Evolutionary conservation across 2,329 filamentous ascomycete species (phyloP).

Genomic region (Cryphonectria nitschkei): DNA sequence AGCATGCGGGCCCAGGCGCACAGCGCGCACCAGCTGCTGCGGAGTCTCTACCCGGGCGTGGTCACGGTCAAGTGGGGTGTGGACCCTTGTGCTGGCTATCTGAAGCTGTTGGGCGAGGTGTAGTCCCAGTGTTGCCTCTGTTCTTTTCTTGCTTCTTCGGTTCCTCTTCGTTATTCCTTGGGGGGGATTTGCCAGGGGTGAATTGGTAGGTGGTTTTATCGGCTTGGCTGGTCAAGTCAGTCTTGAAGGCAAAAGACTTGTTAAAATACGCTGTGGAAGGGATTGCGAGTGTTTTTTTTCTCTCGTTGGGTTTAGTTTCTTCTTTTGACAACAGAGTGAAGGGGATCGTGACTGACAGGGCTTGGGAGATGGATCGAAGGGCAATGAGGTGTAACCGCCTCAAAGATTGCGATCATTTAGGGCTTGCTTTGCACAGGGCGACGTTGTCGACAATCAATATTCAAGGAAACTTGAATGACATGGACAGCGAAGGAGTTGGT

Average conservation of each 20-base stretch:
- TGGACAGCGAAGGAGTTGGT: not conserved
- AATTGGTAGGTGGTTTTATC: too few relatives aligned
- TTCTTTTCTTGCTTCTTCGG: not conserved
- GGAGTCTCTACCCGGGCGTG: not conserved
- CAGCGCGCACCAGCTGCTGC: not conserved
- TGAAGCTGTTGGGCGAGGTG: not conserved
- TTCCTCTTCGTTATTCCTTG: too few relatives aligned
- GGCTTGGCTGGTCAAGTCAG: too few relatives aligned
- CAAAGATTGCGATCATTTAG: not conserved
- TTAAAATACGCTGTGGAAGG: too few relatives aligned
- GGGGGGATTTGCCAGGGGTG: too few relatives aligned
- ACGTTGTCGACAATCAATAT: not conserved
- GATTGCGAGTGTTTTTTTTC: too few relatives aligned
- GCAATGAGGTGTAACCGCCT: not conserved
- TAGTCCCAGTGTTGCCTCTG: not conserved
- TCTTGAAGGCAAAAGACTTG: too few relatives aligned
- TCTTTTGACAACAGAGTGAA: not conserved
- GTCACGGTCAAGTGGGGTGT: not conserved
- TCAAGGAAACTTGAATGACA: not conserved
- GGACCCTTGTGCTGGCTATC: constrained; percentile 20
- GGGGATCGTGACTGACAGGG: not conserved
- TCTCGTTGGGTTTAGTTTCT: too few relatives aligned
- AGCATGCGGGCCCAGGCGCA: constrained; percentile 22
- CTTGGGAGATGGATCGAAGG: not conserved
- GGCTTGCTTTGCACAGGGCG: not conserved